Evolutionary conservation across 139 green algal species (phyloP).

Genomic region (Gonium pectorale): DNA sequence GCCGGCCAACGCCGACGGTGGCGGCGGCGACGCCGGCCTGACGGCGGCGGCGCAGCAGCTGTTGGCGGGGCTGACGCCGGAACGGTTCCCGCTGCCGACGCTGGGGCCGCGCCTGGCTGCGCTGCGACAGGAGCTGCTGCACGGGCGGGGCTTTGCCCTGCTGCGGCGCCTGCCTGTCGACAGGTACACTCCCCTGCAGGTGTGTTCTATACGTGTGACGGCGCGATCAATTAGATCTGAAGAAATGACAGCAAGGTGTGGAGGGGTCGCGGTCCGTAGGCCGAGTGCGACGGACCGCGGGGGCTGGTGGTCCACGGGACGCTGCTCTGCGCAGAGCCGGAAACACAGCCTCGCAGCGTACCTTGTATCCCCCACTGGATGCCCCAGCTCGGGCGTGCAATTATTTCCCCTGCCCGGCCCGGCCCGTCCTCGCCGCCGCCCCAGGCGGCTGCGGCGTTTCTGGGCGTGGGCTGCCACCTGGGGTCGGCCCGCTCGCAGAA

Average conservation of each 20-base stretch:
- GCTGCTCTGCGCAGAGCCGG: too few relatives aligned
- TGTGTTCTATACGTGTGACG: too few relatives aligned
- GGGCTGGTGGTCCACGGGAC: too few relatives aligned
- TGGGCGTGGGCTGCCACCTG: constrained; percentile 26
- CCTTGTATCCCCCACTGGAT: too few relatives aligned
- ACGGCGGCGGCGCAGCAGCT: background rate
- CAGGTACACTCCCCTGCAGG: constrained; percentile 12
- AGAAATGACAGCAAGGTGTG: too few relatives aligned
- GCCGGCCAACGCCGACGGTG: background rate
- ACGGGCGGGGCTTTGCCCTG: constrained; percentile 29
- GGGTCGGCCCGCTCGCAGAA: constrained; percentile 18
- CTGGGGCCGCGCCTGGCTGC: background rate
- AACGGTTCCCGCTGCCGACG: constrained; percentile 14
- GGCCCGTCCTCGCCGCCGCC: background rate
- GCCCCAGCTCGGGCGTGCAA: too few relatives aligned
- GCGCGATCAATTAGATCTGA: too few relatives aligned
- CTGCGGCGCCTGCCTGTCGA: constrained; percentile 30
- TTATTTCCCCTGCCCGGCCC: too few relatives aligned
- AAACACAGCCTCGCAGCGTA: too few relatives aligned
- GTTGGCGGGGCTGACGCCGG: constrained; percentile 1
- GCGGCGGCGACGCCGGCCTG: background rate
- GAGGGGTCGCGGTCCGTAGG: too few relatives aligned
- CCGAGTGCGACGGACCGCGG: too few relatives aligned
- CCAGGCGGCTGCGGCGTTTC: constrained; percentile 14
- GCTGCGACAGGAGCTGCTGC: background rate